A percentile compares a stretch with the other conserved stretches of the same genome.
phyloP scores from a whole-genome alignment of 2,329 filamentous ascomycete species.

The Clonostachys chloroleuca region DNA sequence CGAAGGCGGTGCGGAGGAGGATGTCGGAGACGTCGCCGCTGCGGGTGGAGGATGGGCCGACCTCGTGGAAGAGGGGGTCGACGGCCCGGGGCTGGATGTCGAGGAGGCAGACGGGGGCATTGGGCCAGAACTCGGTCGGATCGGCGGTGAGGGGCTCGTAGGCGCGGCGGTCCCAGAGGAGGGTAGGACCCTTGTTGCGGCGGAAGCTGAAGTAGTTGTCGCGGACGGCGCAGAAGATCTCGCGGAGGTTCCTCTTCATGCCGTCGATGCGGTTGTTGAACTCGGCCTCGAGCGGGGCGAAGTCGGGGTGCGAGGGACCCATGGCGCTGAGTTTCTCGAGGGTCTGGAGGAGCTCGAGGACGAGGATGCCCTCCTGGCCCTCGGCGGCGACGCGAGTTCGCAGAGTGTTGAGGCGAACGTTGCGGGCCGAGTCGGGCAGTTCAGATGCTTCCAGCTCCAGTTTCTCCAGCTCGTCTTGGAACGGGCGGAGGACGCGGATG shows the following conservation, averaged over 20 bases:
- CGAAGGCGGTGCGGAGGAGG: constrained; percentile 34
- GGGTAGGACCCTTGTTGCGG: constrained; percentile 37
- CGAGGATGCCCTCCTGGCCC: constrained; percentile 10
- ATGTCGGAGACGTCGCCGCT: constrained; percentile 48
- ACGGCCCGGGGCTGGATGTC: constrained; percentile 61
- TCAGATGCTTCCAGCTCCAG: constrained; percentile 16
- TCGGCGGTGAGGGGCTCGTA: constrained; percentile 64
- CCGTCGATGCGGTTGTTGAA: constrained; percentile 27
- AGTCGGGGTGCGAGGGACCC: constrained; percentile 9
- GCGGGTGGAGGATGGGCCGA: constrained; percentile 30
- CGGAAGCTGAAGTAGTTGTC: constrained; percentile 52
- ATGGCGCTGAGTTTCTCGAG: constrained; percentile 12
- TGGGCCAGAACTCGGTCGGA: constrained; percentile 63
- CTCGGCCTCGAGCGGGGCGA: constrained; percentile 18
- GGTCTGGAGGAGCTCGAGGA: constrained; percentile 22
- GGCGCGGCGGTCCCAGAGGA: constrained; percentile 66
- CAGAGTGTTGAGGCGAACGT: constrained; percentile 17
- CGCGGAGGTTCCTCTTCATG: constrained; percentile 21
- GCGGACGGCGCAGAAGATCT: constrained; percentile 30
- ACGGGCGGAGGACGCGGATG: constrained; percentile 29
- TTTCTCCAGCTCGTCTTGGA: constrained; percentile 33
- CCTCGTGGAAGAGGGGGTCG: constrained; percentile 40
- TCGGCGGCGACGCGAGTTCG: constrained; percentile 16
- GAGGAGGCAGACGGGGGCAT: constrained; percentile 50
- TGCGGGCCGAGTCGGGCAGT: neutral